These are phyloP conservation scores for Pilobolus umbonatus DNA, from an alignment of 192 early-diverging fungal genomes.

Conservation along the genomic window DNA sequence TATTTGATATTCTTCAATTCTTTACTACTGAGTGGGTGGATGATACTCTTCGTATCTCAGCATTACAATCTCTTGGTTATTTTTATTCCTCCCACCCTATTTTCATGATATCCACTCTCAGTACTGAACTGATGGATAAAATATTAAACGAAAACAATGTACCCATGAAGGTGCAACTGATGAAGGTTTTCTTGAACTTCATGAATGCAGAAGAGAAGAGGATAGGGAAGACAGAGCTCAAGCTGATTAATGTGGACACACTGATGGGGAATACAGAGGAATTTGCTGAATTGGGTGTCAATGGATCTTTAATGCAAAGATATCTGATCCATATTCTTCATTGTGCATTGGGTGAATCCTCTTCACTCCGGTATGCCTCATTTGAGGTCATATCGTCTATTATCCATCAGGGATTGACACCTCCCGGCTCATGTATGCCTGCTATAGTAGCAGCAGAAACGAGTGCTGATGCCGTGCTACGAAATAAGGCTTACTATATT, in stretches of 20 bases:
- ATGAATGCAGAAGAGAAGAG: conserved; percentile 58
- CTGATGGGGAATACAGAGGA: conserved; percentile 80
- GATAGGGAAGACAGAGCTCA: conserved; percentile 44
- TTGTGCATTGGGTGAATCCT: conserved; percentile 57
- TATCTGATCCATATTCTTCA: conserved; percentile 74
- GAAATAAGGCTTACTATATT: conserved; percentile 66
- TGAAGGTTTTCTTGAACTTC: conserved; percentile 69
- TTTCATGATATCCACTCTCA: conserved; percentile 50
- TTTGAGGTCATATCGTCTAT: conserved; percentile 82
- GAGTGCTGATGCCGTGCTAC: conserved; percentile 52
- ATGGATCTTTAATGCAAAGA: conserved; percentile 83
- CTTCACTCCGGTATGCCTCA: conserved; percentile 58
- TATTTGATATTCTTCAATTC: conserved; percentile 39
- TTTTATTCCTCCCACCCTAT: conserved; percentile 68
- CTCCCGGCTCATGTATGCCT: conserved; percentile 89
- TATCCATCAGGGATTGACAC: conserved; percentile 85
- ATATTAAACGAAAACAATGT: conserved; percentile 48
- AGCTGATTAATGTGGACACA: conserved; percentile 63
- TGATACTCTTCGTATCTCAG: background rate
- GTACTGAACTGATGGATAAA: conserved; percentile 61
- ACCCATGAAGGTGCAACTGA: conserved; percentile 60
- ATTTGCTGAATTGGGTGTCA: conserved; percentile 83
- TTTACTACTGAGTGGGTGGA: conserved; percentile 27
- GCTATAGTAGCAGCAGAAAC: conserved; percentile 83
- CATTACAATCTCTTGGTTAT: conserved; percentile 43